phyloP scores from a whole-genome alignment of 1,284 basidiomycete genomes.

The Ceraceosorus bombacis region DNA sequence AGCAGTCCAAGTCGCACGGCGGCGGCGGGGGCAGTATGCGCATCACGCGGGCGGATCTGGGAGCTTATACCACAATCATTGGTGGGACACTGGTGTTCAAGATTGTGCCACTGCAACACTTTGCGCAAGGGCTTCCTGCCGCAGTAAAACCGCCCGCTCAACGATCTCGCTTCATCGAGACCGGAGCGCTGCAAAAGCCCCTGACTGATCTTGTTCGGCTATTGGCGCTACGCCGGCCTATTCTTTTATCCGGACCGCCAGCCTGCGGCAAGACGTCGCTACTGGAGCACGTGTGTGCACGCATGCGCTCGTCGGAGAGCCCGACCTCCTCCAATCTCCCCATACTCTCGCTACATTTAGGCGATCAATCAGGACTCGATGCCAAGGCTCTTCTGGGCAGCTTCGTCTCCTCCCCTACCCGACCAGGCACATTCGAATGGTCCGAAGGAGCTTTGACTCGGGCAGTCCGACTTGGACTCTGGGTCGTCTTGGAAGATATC shows the following conservation, averaged over 20 bases:
- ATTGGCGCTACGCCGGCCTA: constrained; percentile 64
- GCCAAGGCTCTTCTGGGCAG: constrained; percentile 88
- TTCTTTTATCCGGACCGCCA: constrained; percentile 75
- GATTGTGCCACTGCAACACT: constrained; percentile 6
- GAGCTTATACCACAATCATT: constrained; percentile 14
- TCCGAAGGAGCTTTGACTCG: constrained; percentile 87
- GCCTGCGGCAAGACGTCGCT: constrained; percentile 85
- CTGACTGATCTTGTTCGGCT: constrained; percentile 63
- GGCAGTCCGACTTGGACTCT: constrained; percentile 81
- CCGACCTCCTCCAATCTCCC: constrained; percentile 54
- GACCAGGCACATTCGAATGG: constrained; percentile 89
- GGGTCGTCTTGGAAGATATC: constrained; percentile 89
- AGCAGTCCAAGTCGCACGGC: neutral
- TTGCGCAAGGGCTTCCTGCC: neutral
- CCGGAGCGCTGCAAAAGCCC: constrained; percentile 51
- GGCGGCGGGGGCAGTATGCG: neutral
- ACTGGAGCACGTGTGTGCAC: constrained; percentile 63
- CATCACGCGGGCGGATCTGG: neutral
- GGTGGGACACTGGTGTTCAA: constrained; percentile 30
- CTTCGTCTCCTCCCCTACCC: constrained; percentile 77
- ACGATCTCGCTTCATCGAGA: constrained; percentile 54
- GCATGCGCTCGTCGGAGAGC: constrained; percentile 53
- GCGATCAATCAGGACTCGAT: constrained; percentile 58
- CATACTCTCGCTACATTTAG: constrained; percentile 79
- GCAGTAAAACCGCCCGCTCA: neutral